phyloP scores from a whole-genome alignment of 768 basidiomycete genomes.

The Lactifluus rugatus region DNA sequence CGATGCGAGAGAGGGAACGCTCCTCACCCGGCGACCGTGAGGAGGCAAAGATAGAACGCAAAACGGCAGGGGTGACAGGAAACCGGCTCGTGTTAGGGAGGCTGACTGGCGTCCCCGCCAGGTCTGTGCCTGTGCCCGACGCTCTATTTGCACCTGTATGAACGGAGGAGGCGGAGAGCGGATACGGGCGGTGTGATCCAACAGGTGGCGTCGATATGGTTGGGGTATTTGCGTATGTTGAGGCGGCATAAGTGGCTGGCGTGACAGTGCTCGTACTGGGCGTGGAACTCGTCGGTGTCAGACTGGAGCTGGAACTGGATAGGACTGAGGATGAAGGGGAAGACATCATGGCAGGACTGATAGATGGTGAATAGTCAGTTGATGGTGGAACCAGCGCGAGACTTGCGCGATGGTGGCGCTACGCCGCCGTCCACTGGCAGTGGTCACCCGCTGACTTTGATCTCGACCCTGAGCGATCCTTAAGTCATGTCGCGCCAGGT shows the following conservation, averaged over 20 bases:
- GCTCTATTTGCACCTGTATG: constrained; percentile 3
- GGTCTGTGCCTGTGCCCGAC: constrained; percentile 14
- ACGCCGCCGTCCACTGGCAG: background rate
- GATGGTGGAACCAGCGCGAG: background rate
- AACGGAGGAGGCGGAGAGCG: constrained; percentile 10
- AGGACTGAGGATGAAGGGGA: constrained; percentile 15
- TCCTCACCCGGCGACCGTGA: constrained; percentile 76
- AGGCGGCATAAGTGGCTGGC: constrained; percentile 13
- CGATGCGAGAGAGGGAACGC: constrained; percentile 71
- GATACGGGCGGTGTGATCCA: constrained; percentile 11
- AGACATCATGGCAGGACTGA: background rate
- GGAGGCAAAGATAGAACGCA: constrained; percentile 79
- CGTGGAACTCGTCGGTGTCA: constrained; percentile 12
- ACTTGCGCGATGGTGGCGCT: background rate
- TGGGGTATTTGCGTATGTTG: background rate
- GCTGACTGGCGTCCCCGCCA: constrained; percentile 29
- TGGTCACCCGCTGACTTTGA: too few relatives aligned
- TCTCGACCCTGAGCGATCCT: too few relatives aligned
- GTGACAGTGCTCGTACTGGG: constrained; percentile 16
- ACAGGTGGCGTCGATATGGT: background rate
- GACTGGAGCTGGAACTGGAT: constrained; percentile 8
- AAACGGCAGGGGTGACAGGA: constrained; percentile 72
- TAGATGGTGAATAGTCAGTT: background rate
- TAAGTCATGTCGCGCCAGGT: too few relatives aligned
- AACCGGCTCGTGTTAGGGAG: constrained; percentile 50